phyloP scores from a whole-genome alignment of 108 stramenopile species.

The Nitzschia palea region DNA sequence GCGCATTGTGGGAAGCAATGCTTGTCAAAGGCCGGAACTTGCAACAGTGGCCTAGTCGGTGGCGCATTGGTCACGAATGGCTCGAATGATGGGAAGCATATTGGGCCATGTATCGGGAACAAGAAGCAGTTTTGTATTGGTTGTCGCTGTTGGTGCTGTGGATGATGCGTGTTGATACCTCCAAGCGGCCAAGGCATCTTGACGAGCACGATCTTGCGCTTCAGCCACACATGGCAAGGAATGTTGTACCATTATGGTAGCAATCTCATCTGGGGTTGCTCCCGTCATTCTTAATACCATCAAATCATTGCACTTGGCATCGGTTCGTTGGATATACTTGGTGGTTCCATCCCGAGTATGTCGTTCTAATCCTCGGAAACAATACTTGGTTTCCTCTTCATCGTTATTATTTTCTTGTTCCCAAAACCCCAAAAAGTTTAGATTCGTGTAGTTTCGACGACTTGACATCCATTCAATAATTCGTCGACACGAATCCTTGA shows the following conservation, averaged over 20 bases:
- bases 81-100: too few relatives aligned
- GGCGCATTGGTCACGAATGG: too few relatives aligned
- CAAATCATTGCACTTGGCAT: background rate
- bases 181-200: background rate
- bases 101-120: too few relatives aligned
- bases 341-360: background rate
- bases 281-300: background rate
- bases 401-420: background rate
- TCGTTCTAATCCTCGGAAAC: slow-evolving; percentile 10
- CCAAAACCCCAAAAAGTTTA: background rate
- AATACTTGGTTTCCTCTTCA: background rate
- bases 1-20: too few relatives aligned
- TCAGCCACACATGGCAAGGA: background rate
- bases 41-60: too few relatives aligned
- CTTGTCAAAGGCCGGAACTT: too few relatives aligned
- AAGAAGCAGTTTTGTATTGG: too few relatives aligned
- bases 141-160: too few relatives aligned
- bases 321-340: background rate
- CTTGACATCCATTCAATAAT: slow-evolving; percentile 9
- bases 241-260: background rate
- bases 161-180: slow-evolving; percentile 9
- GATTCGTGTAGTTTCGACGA: too few relatives aligned
- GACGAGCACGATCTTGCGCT: background rate
- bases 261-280: background rate
- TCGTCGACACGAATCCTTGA: slow-evolving; percentile 8